Evolutionary conservation across 2,329 filamentous ascomycete species (phyloP), one percentile per base, ranked within the genome.

Genomic region (Exophiala alcalophila): DNA sequence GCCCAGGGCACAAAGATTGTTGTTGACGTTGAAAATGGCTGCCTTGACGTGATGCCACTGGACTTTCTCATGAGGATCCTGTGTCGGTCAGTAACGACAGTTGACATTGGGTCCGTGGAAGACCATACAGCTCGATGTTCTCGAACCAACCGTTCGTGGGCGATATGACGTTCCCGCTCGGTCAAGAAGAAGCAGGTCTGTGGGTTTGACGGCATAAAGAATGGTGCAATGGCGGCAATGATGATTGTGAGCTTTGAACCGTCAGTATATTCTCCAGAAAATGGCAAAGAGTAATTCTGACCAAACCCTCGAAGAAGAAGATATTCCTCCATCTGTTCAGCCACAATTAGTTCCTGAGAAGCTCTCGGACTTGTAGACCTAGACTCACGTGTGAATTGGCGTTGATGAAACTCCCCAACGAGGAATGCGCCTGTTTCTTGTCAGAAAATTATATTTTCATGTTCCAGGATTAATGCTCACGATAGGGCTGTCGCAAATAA

Each of bases 231-330:
- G 6, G 64, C 32, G 2, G 68, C 66, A 2, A 72, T 59, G 6
- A 67, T 24, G 5, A 69, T 59, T 1, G 72, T 73, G 3, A 69
- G 20, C 42, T 46, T 12, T 14, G 30, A 29, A 8, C 4, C 16
- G 15, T 44, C 12, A 33, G 14, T 18, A 5, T 21, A 12, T 14
- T 5, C 10, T 19, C 9, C n/a, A 18, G 15, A 5, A 16, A 3
- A 5, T 18, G 6, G 14, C 18, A 0, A 20, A 6, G 8, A 2
- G 16, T 16, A 3, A 2, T 15, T 24, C 39, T 20, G 26, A 50
- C 54, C 1, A 73, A 54, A 2, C 72, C 72, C 49, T 75, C 72
- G n/a, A 74, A 2, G 82, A 81, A 1, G 72, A 77, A 53, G 83
- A 70, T 48, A 69, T 71, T 72, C 30, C 71, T 61, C 71, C 71